Percentiles rank a stretch among this genome's conserved stretches.
Conservation (phyloP, 441 rosid species). For the Corymbia calophylla region DNA sequence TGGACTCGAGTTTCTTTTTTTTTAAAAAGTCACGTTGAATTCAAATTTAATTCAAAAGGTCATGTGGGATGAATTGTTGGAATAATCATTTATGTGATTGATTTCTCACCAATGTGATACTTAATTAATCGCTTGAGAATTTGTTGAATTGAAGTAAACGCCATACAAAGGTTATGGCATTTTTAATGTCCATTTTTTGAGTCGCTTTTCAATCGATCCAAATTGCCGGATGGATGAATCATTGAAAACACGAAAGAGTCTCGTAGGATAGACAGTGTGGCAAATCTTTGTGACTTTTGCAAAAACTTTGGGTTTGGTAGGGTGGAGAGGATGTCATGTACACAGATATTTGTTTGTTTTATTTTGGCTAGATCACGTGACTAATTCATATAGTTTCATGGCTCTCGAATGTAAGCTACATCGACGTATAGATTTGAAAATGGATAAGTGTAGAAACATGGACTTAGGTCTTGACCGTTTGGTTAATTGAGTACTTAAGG, state of each 20-base stretch:
- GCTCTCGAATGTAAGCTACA: too few species aligned
- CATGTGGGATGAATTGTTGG: fast-evolving
- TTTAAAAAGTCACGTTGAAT: fast-evolving
- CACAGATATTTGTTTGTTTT: background rate
- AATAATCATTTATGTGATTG: background rate
- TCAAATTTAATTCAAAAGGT: background rate
- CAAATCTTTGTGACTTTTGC: background rate
- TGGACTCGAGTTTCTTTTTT: too few species aligned
- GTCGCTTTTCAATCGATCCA: background rate
- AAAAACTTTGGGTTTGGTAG: background rate
- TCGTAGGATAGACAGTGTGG: fast-evolving
- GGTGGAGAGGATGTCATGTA: background rate
- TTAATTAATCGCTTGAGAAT: fast-evolving
- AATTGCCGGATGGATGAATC: too few species aligned
- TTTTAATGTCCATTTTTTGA: fast-evolving
- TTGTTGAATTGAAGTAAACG: fast-evolving
- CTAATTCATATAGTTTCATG: background rate
- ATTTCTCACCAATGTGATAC: background rate
- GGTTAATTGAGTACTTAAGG: background rate
- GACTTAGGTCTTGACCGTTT: background rate
- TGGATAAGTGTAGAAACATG: background rate
- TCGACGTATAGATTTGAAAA: background rate
- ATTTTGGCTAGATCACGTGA: background rate
- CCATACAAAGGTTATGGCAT: background rate
- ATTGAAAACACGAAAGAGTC: background rate